A percentile compares a stretch with the other conserved stretches of the same genome.
These are phyloP conservation scores for Picochlorum sp. DNA, from an alignment of 139 green algal genomes.

Conservation along the genomic window DNA sequence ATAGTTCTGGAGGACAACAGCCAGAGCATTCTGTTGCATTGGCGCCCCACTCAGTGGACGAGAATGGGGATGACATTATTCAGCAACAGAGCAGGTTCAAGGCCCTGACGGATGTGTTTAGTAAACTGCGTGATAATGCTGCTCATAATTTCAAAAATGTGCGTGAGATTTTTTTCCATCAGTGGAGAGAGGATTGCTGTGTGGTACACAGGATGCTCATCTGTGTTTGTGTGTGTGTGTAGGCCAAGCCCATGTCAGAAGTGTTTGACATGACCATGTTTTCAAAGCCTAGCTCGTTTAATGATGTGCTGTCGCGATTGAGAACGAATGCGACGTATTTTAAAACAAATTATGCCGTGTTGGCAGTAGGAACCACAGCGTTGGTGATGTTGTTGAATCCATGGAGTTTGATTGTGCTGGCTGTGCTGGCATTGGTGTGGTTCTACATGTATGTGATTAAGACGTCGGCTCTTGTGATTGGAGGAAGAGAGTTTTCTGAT, in stretches of 20 bases:
- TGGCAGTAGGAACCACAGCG: conserved; percentile 52
- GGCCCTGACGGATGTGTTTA: conserved; percentile 1
- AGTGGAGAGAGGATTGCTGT: too few species aligned
- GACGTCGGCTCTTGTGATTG: conserved; percentile 59
- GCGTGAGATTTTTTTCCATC: background rate
- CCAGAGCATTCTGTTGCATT: too few species aligned
- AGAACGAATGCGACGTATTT: conserved; percentile 89
- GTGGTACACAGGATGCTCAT: background rate
- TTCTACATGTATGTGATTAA: conserved; percentile 79
- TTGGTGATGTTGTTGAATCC: conserved; percentile 46
- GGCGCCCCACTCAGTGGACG: background rate
- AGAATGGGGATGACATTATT: background rate
- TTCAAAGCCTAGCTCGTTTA: conserved; percentile 55
- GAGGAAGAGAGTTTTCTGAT: conserved; percentile 71
- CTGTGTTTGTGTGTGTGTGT: conserved; percentile 1
- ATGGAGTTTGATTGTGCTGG: conserved; percentile 50
- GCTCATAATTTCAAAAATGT: conserved; percentile 23
- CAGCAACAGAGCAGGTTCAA: conserved; percentile 4
- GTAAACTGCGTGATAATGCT: conserved; percentile 25
- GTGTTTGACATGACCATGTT: conserved; percentile 72
- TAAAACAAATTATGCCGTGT: conserved; percentile 81
- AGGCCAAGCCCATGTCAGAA: conserved; percentile 86
- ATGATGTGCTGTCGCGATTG: conserved; percentile 66
- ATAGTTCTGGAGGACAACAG: too few species aligned
- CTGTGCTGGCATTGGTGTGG: conserved; percentile 58